These are phyloP conservation scores for Sesbania bispinosa DNA, from an alignment of 306 rosid species.

Conservation along the genomic window DNA sequence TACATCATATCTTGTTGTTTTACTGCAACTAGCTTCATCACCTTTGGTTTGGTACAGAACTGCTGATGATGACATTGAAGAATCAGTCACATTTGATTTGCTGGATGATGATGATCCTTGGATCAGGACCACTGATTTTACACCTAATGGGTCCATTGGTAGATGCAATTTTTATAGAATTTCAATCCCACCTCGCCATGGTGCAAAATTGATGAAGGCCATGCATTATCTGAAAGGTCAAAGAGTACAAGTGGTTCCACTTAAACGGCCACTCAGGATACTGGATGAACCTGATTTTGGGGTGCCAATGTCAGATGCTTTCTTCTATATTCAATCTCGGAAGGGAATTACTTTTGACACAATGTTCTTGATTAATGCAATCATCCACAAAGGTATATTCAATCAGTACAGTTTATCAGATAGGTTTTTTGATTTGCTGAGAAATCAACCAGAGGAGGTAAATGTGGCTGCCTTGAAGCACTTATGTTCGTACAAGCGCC, in stretches of 20 bases:
- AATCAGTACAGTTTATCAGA: slow-evolving; percentile 61
- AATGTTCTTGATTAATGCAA: slow-evolving; percentile 68
- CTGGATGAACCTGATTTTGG: slow-evolving; percentile 65
- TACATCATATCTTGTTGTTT: slow-evolving; percentile 42
- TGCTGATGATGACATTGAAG: slow-evolving; percentile 76
- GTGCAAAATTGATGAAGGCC: slow-evolving; percentile 56
- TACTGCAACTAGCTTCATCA: slow-evolving; percentile 62
- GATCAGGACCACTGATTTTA: slow-evolving; percentile 88
- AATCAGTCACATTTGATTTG: slow-evolving; percentile 52
- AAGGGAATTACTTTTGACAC: slow-evolving; percentile 55
- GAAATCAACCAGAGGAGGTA: slow-evolving; percentile 54
- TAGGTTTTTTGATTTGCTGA: slow-evolving; percentile 54
- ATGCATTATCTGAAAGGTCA: slow-evolving; percentile 45
- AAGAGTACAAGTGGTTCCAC: slow-evolving; percentile 43
- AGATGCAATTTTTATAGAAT: slow-evolving; percentile 66
- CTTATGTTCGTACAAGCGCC: slow-evolving; percentile 55
- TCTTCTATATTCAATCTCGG: slow-evolving; percentile 50
- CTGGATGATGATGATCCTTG: slow-evolving; percentile 94
- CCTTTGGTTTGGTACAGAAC: slow-evolving; percentile 78
- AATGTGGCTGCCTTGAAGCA: slow-evolving; percentile 77
- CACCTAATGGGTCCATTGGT: slow-evolving; percentile 80
- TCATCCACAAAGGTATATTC: slow-evolving; percentile 63
- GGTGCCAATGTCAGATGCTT: slow-evolving; percentile 41
- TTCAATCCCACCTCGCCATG: slow-evolving; percentile 72
- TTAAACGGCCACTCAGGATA: slow-evolving; percentile 36